Evolutionary conservation across 1,284 basidiomycete species (phyloP).

Genomic region (Cryptococcus amylolentus): DNA sequence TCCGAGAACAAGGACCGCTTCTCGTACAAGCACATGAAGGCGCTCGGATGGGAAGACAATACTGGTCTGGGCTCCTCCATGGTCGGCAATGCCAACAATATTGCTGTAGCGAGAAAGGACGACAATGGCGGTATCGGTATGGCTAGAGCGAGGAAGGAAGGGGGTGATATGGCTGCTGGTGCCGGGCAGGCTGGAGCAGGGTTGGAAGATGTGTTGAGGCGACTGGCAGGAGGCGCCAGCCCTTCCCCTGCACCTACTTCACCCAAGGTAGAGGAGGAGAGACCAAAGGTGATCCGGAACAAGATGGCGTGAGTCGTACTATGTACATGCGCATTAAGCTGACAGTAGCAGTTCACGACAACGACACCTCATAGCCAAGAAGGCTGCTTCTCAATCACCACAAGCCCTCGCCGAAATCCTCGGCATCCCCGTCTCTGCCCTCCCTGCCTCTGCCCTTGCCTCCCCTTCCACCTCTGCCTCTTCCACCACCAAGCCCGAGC

Average conservation of each 20-base stretch:
- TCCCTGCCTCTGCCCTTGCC: constrained; percentile 16
- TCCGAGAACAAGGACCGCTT: constrained; percentile 48
- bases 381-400: constrained; percentile 43
- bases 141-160: constrained; percentile 45
- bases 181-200: constrained; percentile 48
- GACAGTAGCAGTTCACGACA: constrained; percentile 36
- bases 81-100: constrained; percentile 47
- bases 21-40: constrained; percentile 49
- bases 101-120: constrained; percentile 47
- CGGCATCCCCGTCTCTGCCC: constrained; percentile 42
- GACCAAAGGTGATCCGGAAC: constrained; percentile 25
- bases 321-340: background rate
- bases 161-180: constrained; percentile 38
- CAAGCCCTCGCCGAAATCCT: constrained; percentile 50
- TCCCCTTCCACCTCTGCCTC: constrained; percentile 20
- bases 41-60: constrained; percentile 48
- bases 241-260: constrained; percentile 16
- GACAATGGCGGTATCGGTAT: constrained; percentile 51
- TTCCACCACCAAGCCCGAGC: constrained; percentile 15
- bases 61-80: constrained; percentile 36
- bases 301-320: constrained; percentile 43
- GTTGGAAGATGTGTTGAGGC: constrained; percentile 45
- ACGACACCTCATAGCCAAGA: constrained; percentile 43
- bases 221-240: constrained; percentile 30
- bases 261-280: constrained; percentile 15